A percentile compares a stretch with the other conserved stretches of the same genome.
Conservation (phyloP, 352 stramenopile genomes). For the Phytophthora hibernalis region DNA sequence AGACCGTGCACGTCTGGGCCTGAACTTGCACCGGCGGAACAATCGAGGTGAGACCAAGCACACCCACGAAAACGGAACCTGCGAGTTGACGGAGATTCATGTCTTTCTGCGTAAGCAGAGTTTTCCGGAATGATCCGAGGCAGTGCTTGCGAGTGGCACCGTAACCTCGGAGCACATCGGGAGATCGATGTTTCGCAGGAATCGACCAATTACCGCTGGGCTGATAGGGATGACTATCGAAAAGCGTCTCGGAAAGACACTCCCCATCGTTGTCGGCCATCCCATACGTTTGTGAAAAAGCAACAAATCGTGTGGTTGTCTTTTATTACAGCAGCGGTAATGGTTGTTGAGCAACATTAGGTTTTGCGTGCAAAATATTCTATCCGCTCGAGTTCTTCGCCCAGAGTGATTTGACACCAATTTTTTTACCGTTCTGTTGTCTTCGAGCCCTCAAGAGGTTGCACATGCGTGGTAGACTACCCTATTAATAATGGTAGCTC, state of each 20-base stretch:
- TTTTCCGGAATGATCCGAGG: constrained; percentile 28
- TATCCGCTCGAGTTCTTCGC: neutral
- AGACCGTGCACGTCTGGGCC: constrained; percentile 35
- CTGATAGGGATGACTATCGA: constrained; percentile 17
- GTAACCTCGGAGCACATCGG: constrained; percentile 30
- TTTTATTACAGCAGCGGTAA: constrained; percentile 3
- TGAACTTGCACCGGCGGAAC: constrained; percentile 10
- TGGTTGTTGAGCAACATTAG: neutral
- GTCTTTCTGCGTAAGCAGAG: constrained; percentile 8
- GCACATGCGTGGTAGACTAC: no score
- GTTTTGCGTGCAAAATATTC: neutral
- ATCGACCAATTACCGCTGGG: constrained; percentile 20
- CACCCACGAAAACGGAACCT: constrained; percentile 23
- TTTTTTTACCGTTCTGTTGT: neutral
- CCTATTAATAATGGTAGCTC: no score
- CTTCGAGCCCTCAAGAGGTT: neutral
- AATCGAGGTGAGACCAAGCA: constrained; percentile 19
- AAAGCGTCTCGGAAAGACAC: constrained; percentile 7
- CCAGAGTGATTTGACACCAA: neutral
- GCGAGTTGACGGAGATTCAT: constrained; percentile 37
- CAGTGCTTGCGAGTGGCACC: constrained; percentile 2
- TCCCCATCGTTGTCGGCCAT: constrained; percentile 27
- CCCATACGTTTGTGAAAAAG: constrained; percentile 35
- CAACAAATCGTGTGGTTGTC: constrained; percentile 26
- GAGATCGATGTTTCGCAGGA: constrained; percentile 18